Percentiles rank a stretch among this genome's conserved stretches.
Conservation (phyloP, 2,329 filamentous ascomycete species). For the Sarocladium kiliense region DNA sequence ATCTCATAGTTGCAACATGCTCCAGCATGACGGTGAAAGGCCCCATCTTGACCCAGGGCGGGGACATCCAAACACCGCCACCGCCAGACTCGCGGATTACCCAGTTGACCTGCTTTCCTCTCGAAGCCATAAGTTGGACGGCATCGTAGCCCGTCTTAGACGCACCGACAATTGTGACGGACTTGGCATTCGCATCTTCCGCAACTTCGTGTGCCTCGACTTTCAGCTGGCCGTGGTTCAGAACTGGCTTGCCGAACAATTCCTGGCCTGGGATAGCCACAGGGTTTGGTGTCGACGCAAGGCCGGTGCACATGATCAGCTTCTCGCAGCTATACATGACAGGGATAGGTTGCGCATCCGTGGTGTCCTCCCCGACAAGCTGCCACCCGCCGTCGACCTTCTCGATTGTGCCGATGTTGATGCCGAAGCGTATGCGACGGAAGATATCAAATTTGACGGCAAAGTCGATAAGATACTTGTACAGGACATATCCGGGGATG, state of each 20-base stretch:
- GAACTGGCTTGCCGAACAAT: constrained; percentile 30
- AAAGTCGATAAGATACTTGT: constrained; percentile 42
- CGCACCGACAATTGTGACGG: constrained; percentile 45
- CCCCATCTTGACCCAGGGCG: constrained; percentile 47
- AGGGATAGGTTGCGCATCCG: constrained; percentile 6
- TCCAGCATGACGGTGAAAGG: constrained; percentile 57
- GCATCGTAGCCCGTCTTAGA: constrained; percentile 55
- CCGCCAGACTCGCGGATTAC: constrained; percentile 44
- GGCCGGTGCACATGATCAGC: constrained; percentile 45
- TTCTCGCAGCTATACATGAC: constrained; percentile 24
- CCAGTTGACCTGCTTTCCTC: constrained; percentile 43
- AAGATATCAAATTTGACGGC: constrained; percentile 36
- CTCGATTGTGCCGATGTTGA: constrained; percentile 33
- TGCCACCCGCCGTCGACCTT: constrained; percentile 16
- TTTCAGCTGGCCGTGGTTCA: constrained; percentile 29
- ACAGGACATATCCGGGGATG: constrained; percentile 41
- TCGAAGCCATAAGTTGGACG: constrained; percentile 46
- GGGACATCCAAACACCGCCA: constrained; percentile 50
- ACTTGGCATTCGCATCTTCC: constrained; percentile 18
- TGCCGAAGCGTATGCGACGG: constrained; percentile 32
- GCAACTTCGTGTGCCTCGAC: constrained; percentile 4
- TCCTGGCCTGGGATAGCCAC: constrained; percentile 32
- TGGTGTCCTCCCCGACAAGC: background rate
- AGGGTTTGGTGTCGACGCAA: constrained; percentile 38
- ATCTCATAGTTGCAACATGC: constrained; percentile 44